phyloP scores from a whole-genome alignment of 106 monocot species.

The Dioscorea dumetorum region DNA sequence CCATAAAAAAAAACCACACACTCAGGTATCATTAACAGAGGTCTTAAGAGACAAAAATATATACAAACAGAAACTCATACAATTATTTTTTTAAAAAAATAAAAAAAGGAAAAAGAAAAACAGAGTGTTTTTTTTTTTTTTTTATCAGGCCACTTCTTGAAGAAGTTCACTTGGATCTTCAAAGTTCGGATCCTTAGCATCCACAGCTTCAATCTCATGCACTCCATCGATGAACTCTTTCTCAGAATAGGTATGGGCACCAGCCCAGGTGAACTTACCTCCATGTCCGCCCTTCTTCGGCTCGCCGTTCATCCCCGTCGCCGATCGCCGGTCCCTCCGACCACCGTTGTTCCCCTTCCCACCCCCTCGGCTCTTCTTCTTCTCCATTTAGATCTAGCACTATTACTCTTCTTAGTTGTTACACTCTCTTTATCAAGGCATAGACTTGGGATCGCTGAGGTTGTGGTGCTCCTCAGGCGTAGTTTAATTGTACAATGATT shows the following conservation, averaged over 20 bases:
- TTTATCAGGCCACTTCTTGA: neutral
- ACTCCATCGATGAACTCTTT: conserved; percentile 8
- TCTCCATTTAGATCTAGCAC: neutral
- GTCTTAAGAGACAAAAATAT: too few relatives aligned
- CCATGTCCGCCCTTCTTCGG: conserved; percentile 91
- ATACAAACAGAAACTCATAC: too few relatives aligned
- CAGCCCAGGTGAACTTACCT: conserved; percentile 93
- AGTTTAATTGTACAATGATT: too few relatives aligned
- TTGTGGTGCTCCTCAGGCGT: too few relatives aligned
- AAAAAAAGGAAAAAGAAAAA: too few relatives aligned
- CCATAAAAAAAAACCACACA: too few relatives aligned
- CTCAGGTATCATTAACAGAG: too few relatives aligned
- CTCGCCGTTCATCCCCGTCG: conserved; percentile 74
- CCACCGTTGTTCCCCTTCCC: conserved; percentile 17
- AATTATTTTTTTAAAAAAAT: too few relatives aligned
- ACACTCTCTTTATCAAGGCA: neutral
- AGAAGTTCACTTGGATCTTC: conserved; percentile 28
- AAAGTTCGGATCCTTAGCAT: conserved; percentile 68
- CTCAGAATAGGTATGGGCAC: conserved; percentile 23
- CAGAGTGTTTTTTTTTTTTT: too few relatives aligned
- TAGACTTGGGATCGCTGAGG: neutral
- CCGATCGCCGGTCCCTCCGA: conserved; percentile 67
- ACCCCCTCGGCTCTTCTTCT: conserved; percentile 35
- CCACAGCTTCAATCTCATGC: conserved; percentile 31
- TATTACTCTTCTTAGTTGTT: neutral